A percentile compares a stretch with the other conserved stretches of the same genome.
Evolutionary conservation across 1,139 yeast genomes (phyloP).

Genomic region (Yamadazyma dendronema): DNA sequence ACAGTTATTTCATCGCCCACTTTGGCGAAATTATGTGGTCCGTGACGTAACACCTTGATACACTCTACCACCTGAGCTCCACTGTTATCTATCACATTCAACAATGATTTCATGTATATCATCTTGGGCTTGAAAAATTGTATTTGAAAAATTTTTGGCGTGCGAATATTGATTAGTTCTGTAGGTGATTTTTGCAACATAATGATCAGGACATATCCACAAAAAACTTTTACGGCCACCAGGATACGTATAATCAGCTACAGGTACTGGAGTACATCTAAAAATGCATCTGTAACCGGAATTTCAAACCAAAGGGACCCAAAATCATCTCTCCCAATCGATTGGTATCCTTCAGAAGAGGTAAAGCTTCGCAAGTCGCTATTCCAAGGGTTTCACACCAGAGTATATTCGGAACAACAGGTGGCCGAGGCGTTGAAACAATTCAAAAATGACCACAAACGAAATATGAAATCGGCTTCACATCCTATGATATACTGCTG

Average conservation of each 20-base stretch:
- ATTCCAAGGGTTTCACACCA: constrained; percentile 58
- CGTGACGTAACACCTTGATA: constrained; percentile 88
- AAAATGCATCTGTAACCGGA: too few relatives aligned
- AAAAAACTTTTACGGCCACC: too few relatives aligned
- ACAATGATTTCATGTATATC: constrained; percentile 86
- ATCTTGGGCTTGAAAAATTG: too few relatives aligned
- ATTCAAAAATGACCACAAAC: constrained; percentile 38
- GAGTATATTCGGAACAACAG: constrained; percentile 33
- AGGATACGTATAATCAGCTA: too few relatives aligned
- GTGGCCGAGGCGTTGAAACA: constrained; percentile 36
- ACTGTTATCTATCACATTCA: constrained; percentile 90
- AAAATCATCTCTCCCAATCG: too few relatives aligned
- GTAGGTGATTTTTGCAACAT: too few relatives aligned
- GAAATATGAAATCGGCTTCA: constrained; percentile 48
- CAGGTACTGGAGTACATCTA: too few relatives aligned
- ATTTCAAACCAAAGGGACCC: too few relatives aligned
- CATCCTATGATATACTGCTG: constrained; percentile 73
- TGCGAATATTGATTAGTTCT: too few relatives aligned
- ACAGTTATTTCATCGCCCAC: constrained; percentile 93
- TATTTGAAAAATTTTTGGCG: constrained; percentile 6
- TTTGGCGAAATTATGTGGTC: constrained; percentile 77
- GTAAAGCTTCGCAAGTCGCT: constrained; percentile 51
- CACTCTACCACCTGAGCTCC: constrained; percentile 96
- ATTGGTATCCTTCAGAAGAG: constrained; percentile 32
- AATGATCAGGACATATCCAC: too few relatives aligned